phyloP scores from a whole-genome alignment of 2,329 filamentous ascomycete genomes.

The Cytospora piceae region DNA sequence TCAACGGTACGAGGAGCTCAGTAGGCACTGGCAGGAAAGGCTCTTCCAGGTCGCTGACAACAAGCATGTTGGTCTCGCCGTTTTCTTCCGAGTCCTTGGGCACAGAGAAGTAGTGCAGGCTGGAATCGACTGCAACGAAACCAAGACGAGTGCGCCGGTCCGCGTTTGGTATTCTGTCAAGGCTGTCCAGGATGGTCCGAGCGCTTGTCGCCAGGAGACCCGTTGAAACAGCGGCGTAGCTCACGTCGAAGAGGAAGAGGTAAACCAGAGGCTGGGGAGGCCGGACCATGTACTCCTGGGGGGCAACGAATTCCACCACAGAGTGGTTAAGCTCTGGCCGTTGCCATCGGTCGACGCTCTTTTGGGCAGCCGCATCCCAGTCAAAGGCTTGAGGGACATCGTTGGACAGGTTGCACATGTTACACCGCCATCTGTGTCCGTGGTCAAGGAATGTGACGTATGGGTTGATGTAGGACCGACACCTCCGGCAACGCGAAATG shows the following conservation, averaged over 20 bases:
- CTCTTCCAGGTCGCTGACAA: conserved; percentile 93
- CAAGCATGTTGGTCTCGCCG: conserved; percentile 85
- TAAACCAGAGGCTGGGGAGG: conserved; percentile 95
- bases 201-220: conserved; percentile 91
- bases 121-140: conserved; percentile 94
- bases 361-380: conserved; percentile 92
- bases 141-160: conserved; percentile 90
- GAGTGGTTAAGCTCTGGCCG: conserved; percentile 90
- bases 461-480: conserved; percentile 96
- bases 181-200: conserved; percentile 89
- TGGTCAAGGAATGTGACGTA: conserved; percentile 97
- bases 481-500: conserved; percentile 93
- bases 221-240: conserved; percentile 85
- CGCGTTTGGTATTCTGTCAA: conserved; percentile 97
- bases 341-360: conserved; percentile 90
- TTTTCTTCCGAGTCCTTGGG: conserved; percentile 86
- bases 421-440: conserved; percentile 97
- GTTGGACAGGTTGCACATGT: conserved; percentile 99
- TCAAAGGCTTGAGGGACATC: conserved; percentile 99
- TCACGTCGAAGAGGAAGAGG: conserved; percentile 93
- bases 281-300: conserved; percentile 99
- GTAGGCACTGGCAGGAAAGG: conserved; percentile 94
- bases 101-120: conserved; percentile 94
- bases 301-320: conserved; percentile 97
- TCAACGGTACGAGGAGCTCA: conserved; percentile 86